Conservation (phyloP, 176 grass and related monocot genomes). For the Miscanthus lutarioriparius region DNA sequence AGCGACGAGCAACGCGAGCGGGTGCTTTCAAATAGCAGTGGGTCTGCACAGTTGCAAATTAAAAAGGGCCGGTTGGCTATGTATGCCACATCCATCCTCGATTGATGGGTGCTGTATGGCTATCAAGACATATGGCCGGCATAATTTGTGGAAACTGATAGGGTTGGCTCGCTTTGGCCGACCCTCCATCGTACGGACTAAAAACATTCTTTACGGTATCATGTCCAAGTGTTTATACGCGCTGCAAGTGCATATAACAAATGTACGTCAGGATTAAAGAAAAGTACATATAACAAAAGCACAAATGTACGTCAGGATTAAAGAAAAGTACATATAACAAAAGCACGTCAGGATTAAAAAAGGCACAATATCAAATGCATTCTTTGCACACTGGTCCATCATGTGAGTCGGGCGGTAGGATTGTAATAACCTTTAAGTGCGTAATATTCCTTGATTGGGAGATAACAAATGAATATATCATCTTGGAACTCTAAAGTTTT, state of each 20-base stretch:
- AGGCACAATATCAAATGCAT: too few relatives aligned
- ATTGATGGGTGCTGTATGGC: conserved; percentile 90
- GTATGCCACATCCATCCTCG: conserved; percentile 81
- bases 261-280: too few relatives aligned
- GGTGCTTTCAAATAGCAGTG: neutral
- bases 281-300: too few relatives aligned
- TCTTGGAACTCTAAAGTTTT: conserved; percentile 23
- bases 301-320: too few relatives aligned
- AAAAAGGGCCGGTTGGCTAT: conserved; percentile 87
- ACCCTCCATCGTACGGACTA: conserved; percentile 36
- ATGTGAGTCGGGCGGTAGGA: neutral
- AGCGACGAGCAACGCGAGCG: too few relatives aligned
- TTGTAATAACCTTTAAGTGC: neutral
- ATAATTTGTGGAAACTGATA: conserved; percentile 67
- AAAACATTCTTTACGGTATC: too few relatives aligned
- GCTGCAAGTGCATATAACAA: too few relatives aligned
- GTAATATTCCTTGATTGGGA: conserved; percentile 22
- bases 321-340: too few relatives aligned
- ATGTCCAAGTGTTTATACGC: too few relatives aligned
- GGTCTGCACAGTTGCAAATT: accelerated
- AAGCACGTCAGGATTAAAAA: too few relatives aligned
- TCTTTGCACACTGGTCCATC: too few relatives aligned
- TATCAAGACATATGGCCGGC: conserved; percentile 99
- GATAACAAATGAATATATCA: conserved; percentile 27
- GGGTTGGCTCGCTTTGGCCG: conserved; percentile 88